phyloP scores from a whole-genome alignment of 169 alveolate species.

The Theileria annulata region DNA sequence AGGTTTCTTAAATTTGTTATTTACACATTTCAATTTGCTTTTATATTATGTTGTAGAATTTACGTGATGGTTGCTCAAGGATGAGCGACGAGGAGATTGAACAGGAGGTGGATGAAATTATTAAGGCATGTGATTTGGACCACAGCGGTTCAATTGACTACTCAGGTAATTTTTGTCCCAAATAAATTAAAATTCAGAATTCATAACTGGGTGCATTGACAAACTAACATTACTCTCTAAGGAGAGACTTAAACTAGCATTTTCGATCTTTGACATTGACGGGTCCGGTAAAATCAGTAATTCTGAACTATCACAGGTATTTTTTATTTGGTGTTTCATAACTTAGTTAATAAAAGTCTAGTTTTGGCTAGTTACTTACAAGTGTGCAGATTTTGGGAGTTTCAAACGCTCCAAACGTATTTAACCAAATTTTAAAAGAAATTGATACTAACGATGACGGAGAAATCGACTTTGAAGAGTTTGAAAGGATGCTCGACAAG shows the following conservation, averaged over 20 bases:
- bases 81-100: slow-evolving; percentile 78
- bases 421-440: slow-evolving; percentile 73
- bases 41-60: slow-evolving; percentile 57
- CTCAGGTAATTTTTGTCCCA: slow-evolving; percentile 64
- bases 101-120: slow-evolving; percentile 90
- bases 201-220: slow-evolving; percentile 84
- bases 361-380: not conserved
- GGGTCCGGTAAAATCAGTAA: slow-evolving; percentile 79
- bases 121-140: slow-evolving; percentile 91
- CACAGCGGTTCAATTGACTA: slow-evolving; percentile 93
- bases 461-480: slow-evolving; percentile 79
- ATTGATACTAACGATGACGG: slow-evolving; percentile 76
- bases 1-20: slow-evolving; percentile 28
- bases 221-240: slow-evolving; percentile 76
- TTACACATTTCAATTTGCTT: slow-evolving; percentile 12
- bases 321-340: not conserved
- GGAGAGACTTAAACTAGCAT: slow-evolving; percentile 78
- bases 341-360: not conserved
- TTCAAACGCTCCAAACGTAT: slow-evolving; percentile 59
- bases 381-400: slow-evolving; percentile 70
- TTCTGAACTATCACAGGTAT: slow-evolving; percentile 71
- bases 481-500: slow-evolving; percentile 74
- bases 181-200: slow-evolving; percentile 65
- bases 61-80: slow-evolving; percentile 35
- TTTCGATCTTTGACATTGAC: slow-evolving; percentile 77